Conservation (phyloP, 495 filamentous ascomycete genomes). For the Penicillium cataractarum region DNA sequence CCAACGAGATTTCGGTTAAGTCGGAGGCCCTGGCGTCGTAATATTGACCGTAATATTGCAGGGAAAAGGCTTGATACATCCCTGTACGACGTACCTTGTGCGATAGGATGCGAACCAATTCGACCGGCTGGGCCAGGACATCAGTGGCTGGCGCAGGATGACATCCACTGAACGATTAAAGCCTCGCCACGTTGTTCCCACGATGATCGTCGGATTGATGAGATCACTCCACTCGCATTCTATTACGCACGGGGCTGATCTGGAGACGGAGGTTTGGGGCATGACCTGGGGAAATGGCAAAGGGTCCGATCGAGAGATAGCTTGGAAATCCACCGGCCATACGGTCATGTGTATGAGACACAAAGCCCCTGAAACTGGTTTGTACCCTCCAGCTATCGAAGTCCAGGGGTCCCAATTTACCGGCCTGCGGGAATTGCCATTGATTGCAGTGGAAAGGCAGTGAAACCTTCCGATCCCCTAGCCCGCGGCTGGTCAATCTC, state of each 20-base stretch:
- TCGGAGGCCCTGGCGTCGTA: background rate
- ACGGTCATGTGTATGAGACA: background rate
- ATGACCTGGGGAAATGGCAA: background rate
- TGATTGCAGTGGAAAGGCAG: background rate
- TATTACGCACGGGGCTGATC: background rate
- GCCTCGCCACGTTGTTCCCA: slow-evolving; percentile 3
- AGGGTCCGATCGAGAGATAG: background rate
- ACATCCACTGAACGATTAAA: background rate
- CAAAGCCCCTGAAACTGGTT: background rate
- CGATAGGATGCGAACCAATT: background rate
- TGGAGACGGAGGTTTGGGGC: background rate
- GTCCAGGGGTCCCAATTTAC: background rate
- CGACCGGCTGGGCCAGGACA: background rate
- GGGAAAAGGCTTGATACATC: background rate
- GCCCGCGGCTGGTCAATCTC: background rate
- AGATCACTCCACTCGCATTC: background rate
- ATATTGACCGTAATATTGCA: slow-evolving; percentile 4
- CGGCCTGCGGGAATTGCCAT: background rate
- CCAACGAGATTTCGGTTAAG: background rate
- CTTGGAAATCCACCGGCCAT: background rate
- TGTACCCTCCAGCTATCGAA: background rate
- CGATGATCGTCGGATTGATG: background rate
- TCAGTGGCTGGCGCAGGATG: background rate
- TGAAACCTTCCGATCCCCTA: background rate
- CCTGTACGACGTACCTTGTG: background rate